A percentile compares a stretch with the other conserved stretches of the same genome.
phyloP scores from a whole-genome alignment of 495 filamentous ascomycete species.

The Penicillium roqueforti region DNA sequence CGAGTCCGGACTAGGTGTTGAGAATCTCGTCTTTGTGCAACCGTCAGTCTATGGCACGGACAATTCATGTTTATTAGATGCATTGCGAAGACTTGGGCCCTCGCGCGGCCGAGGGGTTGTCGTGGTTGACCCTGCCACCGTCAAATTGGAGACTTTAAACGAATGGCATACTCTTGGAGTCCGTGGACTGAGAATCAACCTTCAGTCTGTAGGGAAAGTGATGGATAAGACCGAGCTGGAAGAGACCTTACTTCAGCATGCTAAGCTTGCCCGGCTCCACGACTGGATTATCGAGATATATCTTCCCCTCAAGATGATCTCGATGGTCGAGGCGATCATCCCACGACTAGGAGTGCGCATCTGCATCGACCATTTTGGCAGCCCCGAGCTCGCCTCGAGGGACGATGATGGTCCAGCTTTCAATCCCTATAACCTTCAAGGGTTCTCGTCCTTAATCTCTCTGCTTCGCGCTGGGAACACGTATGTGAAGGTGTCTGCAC shows the following conservation, averaged over 20 bases:
- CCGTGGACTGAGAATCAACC: conserved; percentile 49
- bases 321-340: conserved; percentile 38
- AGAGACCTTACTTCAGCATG: conserved; percentile 37
- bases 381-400: conserved; percentile 29
- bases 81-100: conserved; percentile 36
- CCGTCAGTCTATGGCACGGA: conserved; percentile 50
- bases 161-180: conserved; percentile 49
- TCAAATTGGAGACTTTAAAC: conserved; percentile 29
- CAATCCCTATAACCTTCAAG: conserved; percentile 39
- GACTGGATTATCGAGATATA: conserved; percentile 51
- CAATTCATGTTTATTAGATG: conserved; percentile 50
- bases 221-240: conserved; percentile 33
- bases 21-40: conserved; percentile 49
- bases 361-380: conserved; percentile 50
- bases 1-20: conserved; percentile 35
- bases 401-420: conserved; percentile 11
- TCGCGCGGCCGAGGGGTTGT: conserved; percentile 46
- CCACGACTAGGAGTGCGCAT: conserved; percentile 42
- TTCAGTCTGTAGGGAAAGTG: conserved; percentile 42
- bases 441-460: conserved; percentile 40
- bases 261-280: conserved; percentile 37
- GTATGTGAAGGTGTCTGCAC: conserved; percentile 49
- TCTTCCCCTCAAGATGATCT: conserved; percentile 39
- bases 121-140: conserved; percentile 43
- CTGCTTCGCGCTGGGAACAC: conserved; percentile 36